phyloP scores from a whole-genome alignment of 1,284 basidiomycete genomes.

The Sutorius eximius region DNA sequence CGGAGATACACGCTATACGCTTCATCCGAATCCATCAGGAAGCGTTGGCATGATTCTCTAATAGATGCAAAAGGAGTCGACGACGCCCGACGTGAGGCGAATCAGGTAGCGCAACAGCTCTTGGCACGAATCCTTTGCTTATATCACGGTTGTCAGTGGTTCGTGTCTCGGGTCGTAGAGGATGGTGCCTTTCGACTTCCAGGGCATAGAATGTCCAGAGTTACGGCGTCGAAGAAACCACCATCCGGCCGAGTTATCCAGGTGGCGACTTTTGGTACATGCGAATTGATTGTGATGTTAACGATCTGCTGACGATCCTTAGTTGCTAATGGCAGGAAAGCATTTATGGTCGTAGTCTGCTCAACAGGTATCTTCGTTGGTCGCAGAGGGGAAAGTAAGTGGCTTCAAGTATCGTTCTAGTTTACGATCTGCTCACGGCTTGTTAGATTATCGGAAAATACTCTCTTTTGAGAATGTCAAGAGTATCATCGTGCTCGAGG shows the following conservation, averaged over 20 bases:
- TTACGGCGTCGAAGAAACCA: slow-evolving; percentile 32
- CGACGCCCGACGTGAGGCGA: slow-evolving; percentile 61
- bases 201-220: slow-evolving; percentile 35
- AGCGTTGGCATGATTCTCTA: slow-evolving; percentile 63
- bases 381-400: slow-evolving; percentile 50
- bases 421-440: slow-evolving; percentile 1
- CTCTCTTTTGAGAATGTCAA: slow-evolving; percentile 49
- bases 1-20: slow-evolving; percentile 74
- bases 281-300: background rate
- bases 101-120: slow-evolving; percentile 50
- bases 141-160: slow-evolving; percentile 49
- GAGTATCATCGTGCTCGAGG: slow-evolving; percentile 55
- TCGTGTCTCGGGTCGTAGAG: slow-evolving; percentile 56
- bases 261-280: slow-evolving; percentile 64
- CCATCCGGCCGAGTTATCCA: slow-evolving; percentile 58
- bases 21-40: slow-evolving; percentile 51
- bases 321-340: slow-evolving; percentile 46
- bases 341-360: slow-evolving; percentile 62
- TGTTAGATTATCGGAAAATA: slow-evolving; percentile 55
- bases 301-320: slow-evolving; percentile 1
- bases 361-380: slow-evolving; percentile 66
- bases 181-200: slow-evolving; percentile 60
- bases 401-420: slow-evolving; percentile 6
- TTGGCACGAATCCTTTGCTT: slow-evolving; percentile 1
- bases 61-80: slow-evolving; percentile 61